phyloP scores from a whole-genome alignment of 306 rosid genomes.

The Boehmeria nivea region DNA sequence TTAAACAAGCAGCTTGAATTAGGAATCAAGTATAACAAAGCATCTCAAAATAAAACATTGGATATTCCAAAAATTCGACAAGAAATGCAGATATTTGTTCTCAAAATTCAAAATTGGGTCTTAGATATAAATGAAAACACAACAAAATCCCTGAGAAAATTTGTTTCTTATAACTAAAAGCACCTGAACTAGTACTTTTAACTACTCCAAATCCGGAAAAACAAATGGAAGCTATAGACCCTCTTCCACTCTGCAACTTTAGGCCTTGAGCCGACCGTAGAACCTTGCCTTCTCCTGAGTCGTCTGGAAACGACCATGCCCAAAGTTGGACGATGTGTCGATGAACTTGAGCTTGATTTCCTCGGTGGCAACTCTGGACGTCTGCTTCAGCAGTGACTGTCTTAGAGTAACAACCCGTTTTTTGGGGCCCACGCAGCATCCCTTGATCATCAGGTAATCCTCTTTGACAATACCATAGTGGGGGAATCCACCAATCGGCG shows the following conservation, averaged over 20 bases:
- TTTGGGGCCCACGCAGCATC: constrained; percentile 14
- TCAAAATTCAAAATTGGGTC: too few relatives aligned
- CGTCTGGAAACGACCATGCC: constrained; percentile 15
- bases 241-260: background rate
- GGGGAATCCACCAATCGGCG: constrained; percentile 10
- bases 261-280: constrained; percentile 1
- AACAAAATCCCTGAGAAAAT: too few relatives aligned
- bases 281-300: constrained; percentile 4
- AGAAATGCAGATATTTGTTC: too few relatives aligned
- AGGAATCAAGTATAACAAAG: too few relatives aligned
- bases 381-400: constrained; percentile 12
- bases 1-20: too few relatives aligned
- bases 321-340: constrained; percentile 8
- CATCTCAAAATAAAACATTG: too few relatives aligned
- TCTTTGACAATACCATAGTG: constrained; percentile 15
- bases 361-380: constrained; percentile 12
- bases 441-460: constrained; percentile 11
- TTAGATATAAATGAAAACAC: too few relatives aligned
- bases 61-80: too few relatives aligned
- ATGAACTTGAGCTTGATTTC: constrained; percentile 17
- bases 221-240: too few relatives aligned
- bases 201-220: too few relatives aligned
- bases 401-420: constrained; percentile 12
- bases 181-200: too few relatives aligned
- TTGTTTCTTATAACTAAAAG: too few relatives aligned